phyloP scores from a whole-genome alignment of 2,329 filamentous ascomycete genomes.

The Fusarium concolor region DNA sequence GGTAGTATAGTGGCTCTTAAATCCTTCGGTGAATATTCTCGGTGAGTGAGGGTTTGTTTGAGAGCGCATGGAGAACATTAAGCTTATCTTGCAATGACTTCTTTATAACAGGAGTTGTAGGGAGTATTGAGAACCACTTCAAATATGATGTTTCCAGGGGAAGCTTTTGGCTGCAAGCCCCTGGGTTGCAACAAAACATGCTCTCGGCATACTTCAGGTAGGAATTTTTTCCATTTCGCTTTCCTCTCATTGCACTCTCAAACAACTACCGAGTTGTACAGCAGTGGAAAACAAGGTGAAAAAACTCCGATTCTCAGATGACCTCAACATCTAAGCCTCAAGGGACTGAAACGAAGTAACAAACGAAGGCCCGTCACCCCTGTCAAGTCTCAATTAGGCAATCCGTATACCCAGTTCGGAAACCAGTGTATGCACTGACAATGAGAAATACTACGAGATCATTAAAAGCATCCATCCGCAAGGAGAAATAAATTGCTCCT shows the following conservation, averaged over 20 bases:
- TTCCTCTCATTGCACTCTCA: not conserved
- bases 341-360: constrained; percentile 1
- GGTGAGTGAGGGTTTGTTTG: not conserved
- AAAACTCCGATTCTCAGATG: not conserved
- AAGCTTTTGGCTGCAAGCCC: too few relatives aligned
- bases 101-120: not conserved
- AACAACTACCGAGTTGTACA: not conserved
- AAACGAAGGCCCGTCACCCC: not conserved
- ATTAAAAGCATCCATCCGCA: not conserved
- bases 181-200: too few relatives aligned
- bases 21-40: not conserved
- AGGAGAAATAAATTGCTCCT: not conserved
- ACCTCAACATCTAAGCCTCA: not conserved
- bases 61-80: not conserved
- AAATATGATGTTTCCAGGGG: too few relatives aligned
- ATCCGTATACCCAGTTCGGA: constrained; percentile 42
- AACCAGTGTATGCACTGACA: constrained; percentile 43
- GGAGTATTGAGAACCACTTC: too few relatives aligned
- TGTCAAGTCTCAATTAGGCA: constrained; percentile 29
- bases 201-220: not conserved
- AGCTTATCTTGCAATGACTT: not conserved
- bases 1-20: not conserved
- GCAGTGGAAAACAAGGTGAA: not conserved
- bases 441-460: not conserved
- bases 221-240: not conserved